Conservation (phyloP, 805 yeast species). For the Metschnikowia rubicola region DNA sequence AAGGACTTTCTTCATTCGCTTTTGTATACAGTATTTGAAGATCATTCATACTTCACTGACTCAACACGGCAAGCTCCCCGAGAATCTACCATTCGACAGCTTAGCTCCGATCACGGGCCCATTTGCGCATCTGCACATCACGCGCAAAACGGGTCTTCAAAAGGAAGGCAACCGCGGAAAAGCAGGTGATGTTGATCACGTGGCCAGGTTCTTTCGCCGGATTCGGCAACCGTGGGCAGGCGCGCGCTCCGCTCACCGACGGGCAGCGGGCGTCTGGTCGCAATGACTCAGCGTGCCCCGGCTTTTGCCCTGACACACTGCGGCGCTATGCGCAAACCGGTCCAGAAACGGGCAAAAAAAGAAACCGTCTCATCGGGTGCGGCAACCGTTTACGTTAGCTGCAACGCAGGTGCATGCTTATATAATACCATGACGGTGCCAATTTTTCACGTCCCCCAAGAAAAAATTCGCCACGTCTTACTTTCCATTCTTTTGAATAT, state of each 20-base stretch:
- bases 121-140: no score
- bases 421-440: neutral
- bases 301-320: slow-evolving; percentile 4
- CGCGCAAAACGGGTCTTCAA: no score
- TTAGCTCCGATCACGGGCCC: no score
- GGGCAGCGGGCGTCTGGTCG: slow-evolving; percentile 3
- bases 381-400: slow-evolving; percentile 2
- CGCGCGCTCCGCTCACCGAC: neutral
- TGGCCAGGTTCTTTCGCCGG: neutral
- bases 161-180: no score
- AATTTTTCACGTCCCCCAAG: no score
- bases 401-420: slow-evolving; percentile 3
- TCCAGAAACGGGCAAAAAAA: slow-evolving; percentile 1
- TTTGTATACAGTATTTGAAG: no score
- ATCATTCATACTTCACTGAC: no score
- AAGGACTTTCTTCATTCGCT: no score
- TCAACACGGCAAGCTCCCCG: no score
- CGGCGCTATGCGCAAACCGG: slow-evolving; percentile 7
- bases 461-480: no score
- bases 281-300: slow-evolving; percentile 8
- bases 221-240: neutral
- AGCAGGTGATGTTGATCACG: neutral
- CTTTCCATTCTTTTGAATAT: no score
- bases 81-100: no score
- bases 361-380: slow-evolving; percentile 1